Conservation (phyloP, 2,329 filamentous ascomycete species). For the Sporothrix pseudoabietina region DNA sequence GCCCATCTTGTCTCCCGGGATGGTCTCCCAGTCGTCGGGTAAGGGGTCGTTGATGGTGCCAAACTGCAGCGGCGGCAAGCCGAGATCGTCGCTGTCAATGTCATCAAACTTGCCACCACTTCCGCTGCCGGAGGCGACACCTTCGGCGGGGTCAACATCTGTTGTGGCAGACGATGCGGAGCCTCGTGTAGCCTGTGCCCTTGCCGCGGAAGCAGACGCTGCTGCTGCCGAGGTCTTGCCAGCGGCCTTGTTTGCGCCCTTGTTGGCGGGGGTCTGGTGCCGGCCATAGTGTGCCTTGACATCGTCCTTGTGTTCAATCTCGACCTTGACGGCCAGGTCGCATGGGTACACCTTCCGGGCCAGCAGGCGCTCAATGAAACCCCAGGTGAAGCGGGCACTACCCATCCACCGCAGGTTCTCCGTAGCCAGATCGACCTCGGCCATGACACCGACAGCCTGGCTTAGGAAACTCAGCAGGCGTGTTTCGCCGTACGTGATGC, state of each 20-base stretch:
- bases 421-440: constrained; percentile 85
- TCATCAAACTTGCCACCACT: not conserved
- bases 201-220: not conserved
- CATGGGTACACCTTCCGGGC: constrained; percentile 81
- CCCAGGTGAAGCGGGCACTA: constrained; percentile 77
- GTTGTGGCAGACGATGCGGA: constrained; percentile 27
- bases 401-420: constrained; percentile 96
- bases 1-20: constrained; percentile 75
- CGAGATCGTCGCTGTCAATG: constrained; percentile 42
- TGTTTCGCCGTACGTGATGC: constrained; percentile 76
- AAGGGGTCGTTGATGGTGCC: constrained; percentile 78
- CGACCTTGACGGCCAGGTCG: constrained; percentile 83
- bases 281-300: constrained; percentile 70
- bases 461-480: constrained; percentile 86
- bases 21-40: constrained; percentile 73
- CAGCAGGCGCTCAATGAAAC: constrained; percentile 75
- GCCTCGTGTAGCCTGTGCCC: constrained; percentile 1
- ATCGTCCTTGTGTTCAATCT: constrained; percentile 70
- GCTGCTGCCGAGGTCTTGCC: constrained; percentile 4
- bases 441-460: constrained; percentile 85
- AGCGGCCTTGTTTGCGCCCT: not conserved
- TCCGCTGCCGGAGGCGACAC: constrained; percentile 10
- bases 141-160: not conserved
- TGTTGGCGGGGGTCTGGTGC: constrained; percentile 10
- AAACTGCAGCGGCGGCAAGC: constrained; percentile 73